Conservation (phyloP, 148 eudicot species). For the Nepenthes mirabilis region DNA sequence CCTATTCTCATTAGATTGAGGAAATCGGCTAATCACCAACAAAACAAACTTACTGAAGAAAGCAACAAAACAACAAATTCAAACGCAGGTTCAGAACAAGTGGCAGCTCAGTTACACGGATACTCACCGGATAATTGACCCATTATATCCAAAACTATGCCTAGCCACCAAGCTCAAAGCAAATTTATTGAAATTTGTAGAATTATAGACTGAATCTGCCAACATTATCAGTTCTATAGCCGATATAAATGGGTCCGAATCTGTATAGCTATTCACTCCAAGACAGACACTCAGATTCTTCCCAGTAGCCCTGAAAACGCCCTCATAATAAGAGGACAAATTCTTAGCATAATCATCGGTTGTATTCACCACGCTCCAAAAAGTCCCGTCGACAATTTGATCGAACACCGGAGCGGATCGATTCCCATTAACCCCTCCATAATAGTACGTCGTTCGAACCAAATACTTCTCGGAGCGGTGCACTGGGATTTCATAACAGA, state of each 20-base stretch:
- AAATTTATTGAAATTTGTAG: slow-evolving; percentile 54
- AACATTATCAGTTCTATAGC: slow-evolving; percentile 62
- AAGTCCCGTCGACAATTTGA: slow-evolving; percentile 76
- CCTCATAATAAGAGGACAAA: slow-evolving; percentile 60
- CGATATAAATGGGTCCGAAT: slow-evolving; percentile 89
- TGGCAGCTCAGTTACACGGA: not conserved
- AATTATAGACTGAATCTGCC: slow-evolving; percentile 59
- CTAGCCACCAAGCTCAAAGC: slow-evolving; percentile 67
- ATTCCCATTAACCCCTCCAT: slow-evolving; percentile 66
- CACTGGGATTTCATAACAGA: slow-evolving; percentile 62
- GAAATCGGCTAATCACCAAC: too few species aligned
- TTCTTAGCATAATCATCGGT: slow-evolving; percentile 50
- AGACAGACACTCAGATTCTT: slow-evolving; percentile 64
- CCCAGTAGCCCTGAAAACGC: slow-evolving; percentile 54
- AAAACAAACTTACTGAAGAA: too few species aligned
- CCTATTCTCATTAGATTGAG: too few species aligned
- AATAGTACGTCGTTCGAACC: slow-evolving; percentile 69
- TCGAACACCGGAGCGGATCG: slow-evolving; percentile 71
- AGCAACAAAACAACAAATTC: too few species aligned
- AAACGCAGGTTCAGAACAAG: not conserved
- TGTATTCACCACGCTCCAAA: slow-evolving; percentile 80
- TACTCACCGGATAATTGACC: slow-evolving; percentile 48
- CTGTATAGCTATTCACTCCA: slow-evolving; percentile 63
- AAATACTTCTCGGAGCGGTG: slow-evolving; percentile 39
- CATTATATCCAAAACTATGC: slow-evolving; percentile 65